Evolutionary conservation across 768 basidiomycete species (phyloP), one percentile per base, ranked within the genome.

Genomic region (Amanita rimosa): DNA sequence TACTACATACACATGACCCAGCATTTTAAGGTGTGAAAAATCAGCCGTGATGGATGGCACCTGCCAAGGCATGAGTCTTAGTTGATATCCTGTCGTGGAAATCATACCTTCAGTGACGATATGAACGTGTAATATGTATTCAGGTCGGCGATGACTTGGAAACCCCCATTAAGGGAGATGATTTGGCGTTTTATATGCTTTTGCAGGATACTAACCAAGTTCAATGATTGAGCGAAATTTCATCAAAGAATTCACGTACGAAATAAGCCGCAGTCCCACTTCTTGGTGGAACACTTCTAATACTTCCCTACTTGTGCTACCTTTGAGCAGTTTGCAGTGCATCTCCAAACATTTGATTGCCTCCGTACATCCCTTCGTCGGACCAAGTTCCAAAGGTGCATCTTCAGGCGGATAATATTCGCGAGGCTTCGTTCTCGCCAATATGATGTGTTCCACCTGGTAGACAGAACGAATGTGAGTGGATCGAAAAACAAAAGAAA

Each of bases 261-360:
- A 79, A 55, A 90, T 81, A 8, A 93, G 62, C 33, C 96, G 81
- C 50, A 96, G 83, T 4, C 95, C 95, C 40, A 99, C 87, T 64
- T 99, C 96, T 64, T 94, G 89, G 62, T 97, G 91, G 64, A 99
- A 98, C 3, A 99, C 95, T 60, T 98, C 96, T 29, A 99, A 67
- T 3, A 98, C 93, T 56, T 98, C 95, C 62, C 90, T 87, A 60
- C 85, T 94, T 42, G 95, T 95, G 54, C 88, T 96, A 0, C 94
- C 95, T 54, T 85, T 86, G 44, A 99, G 67, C 42, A 98, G 72
- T 54, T 84, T 85, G 60, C 94, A 95, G 63, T 99, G 96, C 68
- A 75, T 81, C 61, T 91, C 82, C 24, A 99, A 69, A 59, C 91
- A 96, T 50, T 74, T 76, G 55, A 97, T 91, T 1, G 91, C 89